Evolutionary conservation across 495 filamentous ascomycete genomes (phyloP).

Genomic region (Echria macrotheca): DNA sequence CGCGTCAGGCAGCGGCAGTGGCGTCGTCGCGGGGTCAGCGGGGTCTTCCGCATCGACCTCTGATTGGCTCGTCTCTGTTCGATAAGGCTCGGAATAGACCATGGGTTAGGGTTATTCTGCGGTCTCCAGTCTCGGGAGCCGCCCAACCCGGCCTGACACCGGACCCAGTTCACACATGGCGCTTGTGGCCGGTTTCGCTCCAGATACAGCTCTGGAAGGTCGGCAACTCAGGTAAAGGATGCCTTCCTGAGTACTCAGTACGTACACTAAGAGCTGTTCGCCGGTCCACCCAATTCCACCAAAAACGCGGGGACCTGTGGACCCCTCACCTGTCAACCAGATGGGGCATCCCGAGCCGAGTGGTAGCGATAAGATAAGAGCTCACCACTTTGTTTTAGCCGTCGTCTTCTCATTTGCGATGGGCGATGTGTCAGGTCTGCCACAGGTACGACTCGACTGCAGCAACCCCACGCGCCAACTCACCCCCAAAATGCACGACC

Average conservation of each 20-base stretch:
- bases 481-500: neutral
- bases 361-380: constrained; percentile 2
- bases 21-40: neutral
- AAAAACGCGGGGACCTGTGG: neutral
- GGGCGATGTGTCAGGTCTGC: too few relatives aligned
- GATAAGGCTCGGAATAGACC: too few relatives aligned
- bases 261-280: too few relatives aligned
- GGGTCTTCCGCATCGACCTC: too few relatives aligned
- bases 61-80: too few relatives aligned
- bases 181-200: neutral
- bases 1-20: constrained; percentile 2
- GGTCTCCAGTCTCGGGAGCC: too few relatives aligned
- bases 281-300: neutral
- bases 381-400: neutral
- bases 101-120: too few relatives aligned
- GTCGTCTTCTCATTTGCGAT: neutral
- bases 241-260: too few relatives aligned
- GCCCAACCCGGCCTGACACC: neutral
- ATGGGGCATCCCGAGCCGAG: constrained; percentile 3
- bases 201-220: too few relatives aligned
- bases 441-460: neutral
- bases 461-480: constrained; percentile 3
- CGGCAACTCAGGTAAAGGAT: too few relatives aligned
- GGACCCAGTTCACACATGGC: neutral
- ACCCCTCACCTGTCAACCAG: too few relatives aligned